phyloP scores from a whole-genome alignment of 1,139 yeast genomes.

The Blastobotrys elegans region DNA sequence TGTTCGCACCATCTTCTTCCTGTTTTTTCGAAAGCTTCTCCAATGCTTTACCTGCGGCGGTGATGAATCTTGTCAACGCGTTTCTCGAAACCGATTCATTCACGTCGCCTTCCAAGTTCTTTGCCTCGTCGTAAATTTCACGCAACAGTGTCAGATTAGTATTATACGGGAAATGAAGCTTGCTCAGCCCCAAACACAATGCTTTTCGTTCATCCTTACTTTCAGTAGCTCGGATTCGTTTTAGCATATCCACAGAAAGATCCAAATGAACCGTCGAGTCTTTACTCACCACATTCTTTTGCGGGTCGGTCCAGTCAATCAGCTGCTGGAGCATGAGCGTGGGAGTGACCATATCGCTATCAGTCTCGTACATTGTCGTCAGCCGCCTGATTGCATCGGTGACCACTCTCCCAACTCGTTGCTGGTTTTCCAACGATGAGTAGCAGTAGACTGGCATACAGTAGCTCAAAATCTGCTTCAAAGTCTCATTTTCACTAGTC shows the following conservation, averaged over 20 bases:
- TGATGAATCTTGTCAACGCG: slow-evolving; percentile 12
- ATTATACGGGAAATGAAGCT: slow-evolving; percentile 40
- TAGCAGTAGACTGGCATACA: slow-evolving; percentile 88
- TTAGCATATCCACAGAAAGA: slow-evolving; percentile 54
- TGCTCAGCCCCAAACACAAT: slow-evolving; percentile 49
- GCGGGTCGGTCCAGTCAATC: slow-evolving; percentile 83
- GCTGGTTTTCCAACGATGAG: slow-evolving; percentile 72
- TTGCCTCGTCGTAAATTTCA: slow-evolving; percentile 24
- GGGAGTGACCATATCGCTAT: slow-evolving; percentile 44
- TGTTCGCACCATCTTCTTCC: background rate
- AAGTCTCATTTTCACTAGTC: slow-evolving; percentile 56
- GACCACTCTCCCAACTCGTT: slow-evolving; percentile 56
- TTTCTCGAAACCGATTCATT: slow-evolving; percentile 16
- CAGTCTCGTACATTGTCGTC: slow-evolving; percentile 40
- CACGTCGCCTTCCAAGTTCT: slow-evolving; percentile 29
- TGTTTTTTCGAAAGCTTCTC: slow-evolving; percentile 5
- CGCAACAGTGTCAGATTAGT: slow-evolving; percentile 16
- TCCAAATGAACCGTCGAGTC: slow-evolving; percentile 51
- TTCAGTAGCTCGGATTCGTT: slow-evolving; percentile 41
- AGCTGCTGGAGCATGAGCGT: slow-evolving; percentile 67
- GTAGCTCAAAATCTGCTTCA: slow-evolving; percentile 78
- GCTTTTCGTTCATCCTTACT: slow-evolving; percentile 51
- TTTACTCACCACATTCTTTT: slow-evolving; percentile 47
- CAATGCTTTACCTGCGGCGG: slow-evolving; percentile 13
- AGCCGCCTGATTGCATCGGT: slow-evolving; percentile 64